phyloP scores from a whole-genome alignment of 2,329 filamentous ascomycete genomes.

The Metarhizium album region DNA sequence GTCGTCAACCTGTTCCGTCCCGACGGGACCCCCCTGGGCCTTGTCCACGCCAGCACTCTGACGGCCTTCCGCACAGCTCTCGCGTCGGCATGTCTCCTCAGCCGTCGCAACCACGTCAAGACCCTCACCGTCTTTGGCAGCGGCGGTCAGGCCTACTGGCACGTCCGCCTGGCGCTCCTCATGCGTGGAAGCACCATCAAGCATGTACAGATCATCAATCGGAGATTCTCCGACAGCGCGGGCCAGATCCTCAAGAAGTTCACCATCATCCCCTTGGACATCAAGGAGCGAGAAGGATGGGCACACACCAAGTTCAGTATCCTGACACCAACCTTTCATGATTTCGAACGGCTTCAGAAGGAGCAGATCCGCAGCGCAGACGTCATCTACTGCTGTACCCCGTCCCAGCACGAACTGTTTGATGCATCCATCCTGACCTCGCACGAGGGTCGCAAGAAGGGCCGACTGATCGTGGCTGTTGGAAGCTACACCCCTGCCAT shows the following conservation, averaged over 20 bases:
- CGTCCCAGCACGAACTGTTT: constrained; percentile 64
- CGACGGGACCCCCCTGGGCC: constrained; percentile 50
- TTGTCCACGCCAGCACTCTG: constrained; percentile 62
- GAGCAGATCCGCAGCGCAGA: constrained; percentile 62
- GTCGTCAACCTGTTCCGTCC: constrained; percentile 59
- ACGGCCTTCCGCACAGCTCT: constrained; percentile 76
- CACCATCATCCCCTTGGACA: constrained; percentile 27
- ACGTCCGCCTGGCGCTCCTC: constrained; percentile 72
- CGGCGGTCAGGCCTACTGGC: constrained; percentile 90
- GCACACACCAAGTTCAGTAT: constrained; percentile 54
- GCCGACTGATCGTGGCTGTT: constrained; percentile 60
- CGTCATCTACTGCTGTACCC: constrained; percentile 83
- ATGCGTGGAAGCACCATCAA: constrained; percentile 61
- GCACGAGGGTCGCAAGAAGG: constrained; percentile 57
- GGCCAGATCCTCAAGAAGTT: constrained; percentile 39
- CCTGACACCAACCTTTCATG: constrained; percentile 60
- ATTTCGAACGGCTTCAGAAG: constrained; percentile 53
- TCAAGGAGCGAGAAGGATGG: constrained; percentile 51
- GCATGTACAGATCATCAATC: constrained; percentile 75
- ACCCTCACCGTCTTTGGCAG: constrained; percentile 78
- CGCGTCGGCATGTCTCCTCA: constrained; percentile 55
- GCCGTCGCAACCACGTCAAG: constrained; percentile 56
- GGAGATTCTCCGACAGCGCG: constrained; percentile 51
- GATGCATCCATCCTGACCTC: constrained; percentile 61
- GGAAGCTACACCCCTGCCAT: constrained; percentile 62